Evolutionary conservation across 768 basidiomycete species (phyloP).

Genomic region (Cantharellus cinnabarinus): DNA sequence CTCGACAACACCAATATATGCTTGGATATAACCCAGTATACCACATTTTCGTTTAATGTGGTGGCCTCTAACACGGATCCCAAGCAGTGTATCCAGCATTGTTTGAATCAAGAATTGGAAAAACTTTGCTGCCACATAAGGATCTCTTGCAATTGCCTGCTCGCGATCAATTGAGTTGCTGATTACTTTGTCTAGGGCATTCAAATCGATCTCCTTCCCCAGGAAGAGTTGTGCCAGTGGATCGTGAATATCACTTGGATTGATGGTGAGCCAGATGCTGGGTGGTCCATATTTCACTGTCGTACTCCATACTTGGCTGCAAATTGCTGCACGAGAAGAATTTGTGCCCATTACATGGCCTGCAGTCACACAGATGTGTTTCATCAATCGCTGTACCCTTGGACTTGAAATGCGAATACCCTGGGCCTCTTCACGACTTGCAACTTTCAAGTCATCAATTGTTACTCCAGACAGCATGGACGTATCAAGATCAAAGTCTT

Average conservation of each 20-base stretch:
- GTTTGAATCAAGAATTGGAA: slow-evolving; percentile 20
- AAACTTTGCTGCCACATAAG: slow-evolving; percentile 24
- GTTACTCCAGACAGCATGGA: no score
- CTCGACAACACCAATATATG: slow-evolving; percentile 25
- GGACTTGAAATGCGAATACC: no score
- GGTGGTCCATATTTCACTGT: no score
- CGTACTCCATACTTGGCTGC: no score
- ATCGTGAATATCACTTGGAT: slow-evolving; percentile 23
- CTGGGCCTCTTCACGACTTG: no score
- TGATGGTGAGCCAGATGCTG: no score
- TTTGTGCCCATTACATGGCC: no score
- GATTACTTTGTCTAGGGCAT: slow-evolving; percentile 15
- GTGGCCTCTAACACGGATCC: slow-evolving; percentile 13
- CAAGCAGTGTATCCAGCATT: slow-evolving; percentile 18
- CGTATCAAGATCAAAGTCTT: no score
- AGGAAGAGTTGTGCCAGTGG: slow-evolving; percentile 26
- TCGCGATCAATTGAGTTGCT: slow-evolving; percentile 14
- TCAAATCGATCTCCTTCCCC: slow-evolving; percentile 25
- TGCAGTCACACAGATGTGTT: no score
- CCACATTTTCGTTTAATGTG: slow-evolving; percentile 13
- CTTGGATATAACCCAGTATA: slow-evolving; percentile 16
- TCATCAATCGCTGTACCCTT: no score
- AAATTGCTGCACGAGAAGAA: no score
- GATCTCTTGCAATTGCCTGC: slow-evolving; percentile 19
- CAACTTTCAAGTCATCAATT: no score